A percentile compares a stretch with the other conserved stretches of the same genome.
These are phyloP conservation scores for Diplogelasinospora grovesii DNA, from an alignment of 495 filamentous ascomycete genomes.

Conservation along the genomic window DNA sequence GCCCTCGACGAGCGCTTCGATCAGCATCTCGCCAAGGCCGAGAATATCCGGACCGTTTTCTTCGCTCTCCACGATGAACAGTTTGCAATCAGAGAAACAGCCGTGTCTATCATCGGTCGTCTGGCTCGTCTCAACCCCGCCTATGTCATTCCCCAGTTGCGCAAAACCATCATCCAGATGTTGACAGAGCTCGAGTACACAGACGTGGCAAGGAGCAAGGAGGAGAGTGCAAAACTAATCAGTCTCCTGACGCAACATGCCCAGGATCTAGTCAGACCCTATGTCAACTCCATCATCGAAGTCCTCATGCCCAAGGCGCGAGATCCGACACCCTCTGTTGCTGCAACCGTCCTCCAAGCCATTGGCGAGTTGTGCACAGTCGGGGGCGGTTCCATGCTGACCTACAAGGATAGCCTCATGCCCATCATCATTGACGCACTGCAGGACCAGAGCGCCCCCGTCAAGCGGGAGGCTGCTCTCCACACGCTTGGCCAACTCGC, in stretches of 20 bases:
- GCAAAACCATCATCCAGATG: conserved; percentile 92
- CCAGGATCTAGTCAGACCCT: conserved; percentile 83
- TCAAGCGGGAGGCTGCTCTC: conserved; percentile 85
- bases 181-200: conserved; percentile 93
- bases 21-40: conserved; percentile 85
- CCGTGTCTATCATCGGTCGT: conserved; percentile 92
- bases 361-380: conserved; percentile 90
- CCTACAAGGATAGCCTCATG: conserved; percentile 86
- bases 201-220: conserved; percentile 86
- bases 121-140: conserved; percentile 88
- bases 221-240: conserved; percentile 90
- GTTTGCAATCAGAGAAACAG: conserved; percentile 85
- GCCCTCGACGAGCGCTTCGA: conserved; percentile 93
- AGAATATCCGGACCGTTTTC: conserved; percentile 92
- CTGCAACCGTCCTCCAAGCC: conserved; percentile 85
- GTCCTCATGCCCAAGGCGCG: conserved; percentile 82
- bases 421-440: conserved; percentile 86
- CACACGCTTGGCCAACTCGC: conserved; percentile 87
- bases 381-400: conserved; percentile 82
- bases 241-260: conserved; percentile 87
- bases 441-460: conserved; percentile 82
- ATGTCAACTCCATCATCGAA: conserved; percentile 89
- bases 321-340: conserved; percentile 77
- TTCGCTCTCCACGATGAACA: conserved; percentile 94
- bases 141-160: conserved; percentile 89